Evolutionary conservation across 2,329 filamentous ascomycete genomes (phyloP).

Genomic region (Calonectria hawksworthii): DNA sequence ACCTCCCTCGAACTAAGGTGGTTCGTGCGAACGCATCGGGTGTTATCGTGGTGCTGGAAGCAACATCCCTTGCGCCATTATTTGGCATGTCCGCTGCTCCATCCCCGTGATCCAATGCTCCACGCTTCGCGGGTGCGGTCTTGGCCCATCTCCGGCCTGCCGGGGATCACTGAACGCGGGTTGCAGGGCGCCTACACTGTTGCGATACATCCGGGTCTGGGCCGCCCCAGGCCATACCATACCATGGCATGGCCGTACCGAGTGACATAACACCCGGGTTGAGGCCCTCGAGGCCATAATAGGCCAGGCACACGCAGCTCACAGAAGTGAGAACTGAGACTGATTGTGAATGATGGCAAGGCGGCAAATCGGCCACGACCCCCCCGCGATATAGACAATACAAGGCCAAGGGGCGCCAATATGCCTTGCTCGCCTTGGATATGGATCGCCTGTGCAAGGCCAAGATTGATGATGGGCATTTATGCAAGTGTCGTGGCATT

Average conservation of each 20-base stretch:
- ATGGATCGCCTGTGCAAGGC: constrained; percentile 34
- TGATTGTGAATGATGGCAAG: neutral
- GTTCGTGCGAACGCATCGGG: constrained; percentile 45
- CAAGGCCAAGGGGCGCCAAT: constrained; percentile 16
- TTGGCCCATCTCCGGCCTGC: constrained; percentile 34
- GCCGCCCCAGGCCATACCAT: constrained; percentile 31
- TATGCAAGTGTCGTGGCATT: constrained; percentile 51
- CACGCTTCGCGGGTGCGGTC: constrained; percentile 26
- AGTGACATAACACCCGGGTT: constrained; percentile 15
- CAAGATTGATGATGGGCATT: constrained; percentile 38
- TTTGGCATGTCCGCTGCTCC: constrained; percentile 32
- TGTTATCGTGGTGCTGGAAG: constrained; percentile 37
- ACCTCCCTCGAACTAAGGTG: constrained; percentile 44
- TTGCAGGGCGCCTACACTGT: constrained; percentile 33
- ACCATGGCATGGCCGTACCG: constrained; percentile 11
- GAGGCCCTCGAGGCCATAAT: constrained; percentile 24
- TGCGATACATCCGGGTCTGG: constrained; percentile 29
- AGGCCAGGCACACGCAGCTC: neutral
- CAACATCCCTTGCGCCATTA: constrained; percentile 40
- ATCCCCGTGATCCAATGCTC: constrained; percentile 22
- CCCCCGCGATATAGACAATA: neutral
- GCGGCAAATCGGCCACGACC: constrained; percentile 2
- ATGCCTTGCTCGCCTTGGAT: constrained; percentile 1
- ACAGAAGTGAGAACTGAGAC: constrained; percentile 16
- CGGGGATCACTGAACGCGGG: constrained; percentile 28